phyloP scores from a whole-genome alignment of 108 stramenopile species.

The Nitzschia inconspicua region DNA sequence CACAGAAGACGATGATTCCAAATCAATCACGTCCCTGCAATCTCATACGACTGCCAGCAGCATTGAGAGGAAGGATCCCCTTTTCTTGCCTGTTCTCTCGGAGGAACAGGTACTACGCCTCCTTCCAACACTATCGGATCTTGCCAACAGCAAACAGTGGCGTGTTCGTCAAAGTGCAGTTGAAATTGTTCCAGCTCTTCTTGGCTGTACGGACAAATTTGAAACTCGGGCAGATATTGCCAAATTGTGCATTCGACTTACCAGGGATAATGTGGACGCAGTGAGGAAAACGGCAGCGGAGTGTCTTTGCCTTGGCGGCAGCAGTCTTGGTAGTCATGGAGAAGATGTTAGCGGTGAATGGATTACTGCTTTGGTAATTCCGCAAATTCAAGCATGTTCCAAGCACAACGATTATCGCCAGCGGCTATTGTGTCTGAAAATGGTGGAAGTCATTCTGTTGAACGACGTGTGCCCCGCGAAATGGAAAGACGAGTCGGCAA shows the following conservation, averaged over 20 bases:
- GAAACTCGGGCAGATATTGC: constrained; percentile 85
- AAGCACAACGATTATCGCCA: constrained; percentile 66
- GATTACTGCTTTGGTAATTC: constrained; percentile 77
- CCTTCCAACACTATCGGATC: constrained; percentile 79
- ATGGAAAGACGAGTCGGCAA: constrained; percentile 32
- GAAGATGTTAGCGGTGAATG: constrained; percentile 78
- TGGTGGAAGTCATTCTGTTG: constrained; percentile 78
- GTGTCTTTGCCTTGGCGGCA: constrained; percentile 81
- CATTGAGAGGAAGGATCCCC: constrained; percentile 61
- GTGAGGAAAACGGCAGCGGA: constrained; percentile 83
- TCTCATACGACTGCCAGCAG: constrained; percentile 62
- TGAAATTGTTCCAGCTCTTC: constrained; percentile 87
- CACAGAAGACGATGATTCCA: constrained; percentile 61
- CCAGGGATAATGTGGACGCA: constrained; percentile 79
- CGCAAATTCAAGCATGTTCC: constrained; percentile 63
- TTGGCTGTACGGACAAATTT: constrained; percentile 75
- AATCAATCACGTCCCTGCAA: constrained; percentile 48
- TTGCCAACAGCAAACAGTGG: constrained; percentile 84
- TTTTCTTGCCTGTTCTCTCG: constrained; percentile 82
- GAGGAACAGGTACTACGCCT: constrained; percentile 80
- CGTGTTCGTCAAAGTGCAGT: constrained; percentile 87
- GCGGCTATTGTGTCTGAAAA: constrained; percentile 74
- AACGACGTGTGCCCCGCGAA: constrained; percentile 45
- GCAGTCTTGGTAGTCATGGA: constrained; percentile 76
- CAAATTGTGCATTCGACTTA: constrained; percentile 65